These are phyloP conservation scores for Linnemannia zychae DNA, from an alignment of 192 early-diverging fungal species.

Conservation along the genomic window DNA sequence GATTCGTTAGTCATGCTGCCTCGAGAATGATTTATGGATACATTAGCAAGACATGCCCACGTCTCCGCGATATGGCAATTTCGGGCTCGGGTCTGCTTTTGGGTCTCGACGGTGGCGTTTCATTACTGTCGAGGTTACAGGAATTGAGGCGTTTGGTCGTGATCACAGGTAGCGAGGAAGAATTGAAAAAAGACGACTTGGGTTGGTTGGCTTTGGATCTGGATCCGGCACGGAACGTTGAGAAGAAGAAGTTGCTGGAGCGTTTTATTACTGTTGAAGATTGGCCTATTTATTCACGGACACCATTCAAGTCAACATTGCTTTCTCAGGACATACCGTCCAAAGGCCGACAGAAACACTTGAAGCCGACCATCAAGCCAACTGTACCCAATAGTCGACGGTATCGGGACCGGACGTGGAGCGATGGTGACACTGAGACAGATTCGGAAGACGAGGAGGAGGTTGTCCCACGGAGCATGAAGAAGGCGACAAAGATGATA, in stretches of 20 bases:
- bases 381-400: not conserved
- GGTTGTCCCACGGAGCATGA: not conserved
- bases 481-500: not conserved
- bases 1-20: not conserved
- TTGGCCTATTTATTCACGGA: not conserved
- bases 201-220: not conserved
- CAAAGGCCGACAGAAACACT: not conserved
- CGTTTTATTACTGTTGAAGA: not conserved
- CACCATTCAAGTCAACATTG: not conserved
- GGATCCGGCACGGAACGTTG: not conserved
- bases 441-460: not conserved
- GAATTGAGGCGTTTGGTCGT: not conserved
- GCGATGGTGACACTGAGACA: not conserved
- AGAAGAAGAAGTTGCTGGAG: not conserved
- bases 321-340: not conserved
- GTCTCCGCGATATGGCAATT: not conserved
- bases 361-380: not conserved
- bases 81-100: not conserved
- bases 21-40: not conserved
- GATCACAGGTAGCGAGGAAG: not conserved
- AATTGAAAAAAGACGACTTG: not conserved
- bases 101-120: not conserved
- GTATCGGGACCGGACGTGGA: not conserved
- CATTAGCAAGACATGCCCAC: not conserved
- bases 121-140: not conserved